A percentile compares a stretch with the other conserved stretches of the same genome.
phyloP scores from a whole-genome alignment of 306 rosid species.

The Cicer yamashitae region DNA sequence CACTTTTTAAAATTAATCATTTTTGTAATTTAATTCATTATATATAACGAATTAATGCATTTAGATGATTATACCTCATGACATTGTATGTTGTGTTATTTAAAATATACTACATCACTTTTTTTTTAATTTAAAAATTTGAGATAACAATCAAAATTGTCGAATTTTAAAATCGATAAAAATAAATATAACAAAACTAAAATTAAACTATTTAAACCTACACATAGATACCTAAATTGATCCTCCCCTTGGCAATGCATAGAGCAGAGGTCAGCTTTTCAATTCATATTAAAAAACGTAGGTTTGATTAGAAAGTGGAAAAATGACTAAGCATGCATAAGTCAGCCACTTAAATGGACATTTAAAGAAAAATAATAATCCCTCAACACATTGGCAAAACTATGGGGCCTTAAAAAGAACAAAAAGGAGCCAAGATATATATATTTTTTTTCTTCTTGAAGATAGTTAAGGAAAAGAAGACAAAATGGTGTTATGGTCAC shows the following conservation, averaged over 20 bases:
- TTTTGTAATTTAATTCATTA: too few relatives aligned
- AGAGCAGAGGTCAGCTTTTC: slow-evolving; percentile 42
- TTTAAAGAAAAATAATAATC: not conserved
- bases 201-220: not conserved
- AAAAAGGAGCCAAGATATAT: not conserved
- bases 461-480: slow-evolving; percentile 7
- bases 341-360: slow-evolving; percentile 40
- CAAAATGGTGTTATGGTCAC: slow-evolving; percentile 20
- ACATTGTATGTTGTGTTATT: too few relatives aligned
- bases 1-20: too few relatives aligned
- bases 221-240: slow-evolving; percentile 12
- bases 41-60: too few relatives aligned
- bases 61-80: too few relatives aligned
- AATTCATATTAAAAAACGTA: slow-evolving; percentile 17
- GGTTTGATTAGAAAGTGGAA: slow-evolving; percentile 47
- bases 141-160: accelerated
- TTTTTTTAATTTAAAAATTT: too few relatives aligned
- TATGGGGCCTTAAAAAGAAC: not conserved
- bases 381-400: slow-evolving; percentile 16
- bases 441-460: not conserved
- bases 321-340: slow-evolving; percentile 53
- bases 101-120: too few relatives aligned
- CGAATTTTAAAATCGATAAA: too few relatives aligned
- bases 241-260: slow-evolving; percentile 30
- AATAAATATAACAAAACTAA: too few relatives aligned